phyloP scores from a whole-genome alignment of 2,329 filamentous ascomycete genomes.

The Phaeosphaeria sp. region DNA sequence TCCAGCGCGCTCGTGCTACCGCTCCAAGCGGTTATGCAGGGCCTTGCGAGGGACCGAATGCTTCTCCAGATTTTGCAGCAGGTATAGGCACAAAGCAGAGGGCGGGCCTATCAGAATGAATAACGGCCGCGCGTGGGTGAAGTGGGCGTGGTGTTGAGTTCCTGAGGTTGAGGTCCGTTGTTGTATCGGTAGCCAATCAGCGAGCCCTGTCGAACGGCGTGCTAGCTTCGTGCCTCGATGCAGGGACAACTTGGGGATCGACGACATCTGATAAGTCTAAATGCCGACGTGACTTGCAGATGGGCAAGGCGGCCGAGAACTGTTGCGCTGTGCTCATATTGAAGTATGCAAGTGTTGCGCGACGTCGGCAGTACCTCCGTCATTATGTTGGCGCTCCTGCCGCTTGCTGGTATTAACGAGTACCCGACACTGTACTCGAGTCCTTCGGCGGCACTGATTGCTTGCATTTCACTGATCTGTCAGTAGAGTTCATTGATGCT shows the following conservation, averaged over 20 bases:
- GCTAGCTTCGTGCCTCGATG: constrained; percentile 27
- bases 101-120: constrained; percentile 39
- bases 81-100: constrained; percentile 11
- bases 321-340: constrained; percentile 4
- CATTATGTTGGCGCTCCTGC: neutral
- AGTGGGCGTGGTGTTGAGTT: constrained; percentile 45
- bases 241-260: constrained; percentile 27
- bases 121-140: constrained; percentile 38
- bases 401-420: neutral
- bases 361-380: constrained; percentile 19
- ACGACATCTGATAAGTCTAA: constrained; percentile 13
- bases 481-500: neutral
- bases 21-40: constrained; percentile 44
- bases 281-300: constrained; percentile 17
- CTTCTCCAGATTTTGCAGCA: constrained; percentile 30
- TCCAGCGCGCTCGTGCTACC: constrained; percentile 19
- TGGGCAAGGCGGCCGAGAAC: constrained; percentile 13
- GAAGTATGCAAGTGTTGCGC: constrained; percentile 11
- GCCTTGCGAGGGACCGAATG: constrained; percentile 33
- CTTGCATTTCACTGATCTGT: neutral
- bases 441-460: neutral
- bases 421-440: neutral
- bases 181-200: constrained; percentile 36
- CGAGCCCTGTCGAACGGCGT: constrained; percentile 27
- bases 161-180: constrained; percentile 28